Percentiles rank a stretch among this genome's conserved stretches.
Evolutionary conservation across 2,329 filamentous ascomycete species (phyloP).

Genomic region (Albophoma yamanashiensis): DNA sequence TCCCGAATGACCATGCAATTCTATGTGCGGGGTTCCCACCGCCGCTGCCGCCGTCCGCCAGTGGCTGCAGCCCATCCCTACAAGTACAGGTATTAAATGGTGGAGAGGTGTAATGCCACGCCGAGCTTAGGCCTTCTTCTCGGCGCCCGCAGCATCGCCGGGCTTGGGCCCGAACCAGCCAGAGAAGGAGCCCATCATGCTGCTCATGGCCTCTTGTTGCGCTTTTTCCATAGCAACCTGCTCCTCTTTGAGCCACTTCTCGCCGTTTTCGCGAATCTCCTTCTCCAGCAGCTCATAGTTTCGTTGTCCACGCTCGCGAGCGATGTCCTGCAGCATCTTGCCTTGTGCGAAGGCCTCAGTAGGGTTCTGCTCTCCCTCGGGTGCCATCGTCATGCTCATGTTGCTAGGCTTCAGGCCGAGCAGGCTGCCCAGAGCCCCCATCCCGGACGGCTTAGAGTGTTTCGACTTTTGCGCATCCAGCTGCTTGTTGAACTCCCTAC

Average conservation of each 20-base stretch:
- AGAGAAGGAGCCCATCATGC: constrained; percentile 70
- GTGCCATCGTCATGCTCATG: constrained; percentile 48
- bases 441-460: constrained; percentile 40
- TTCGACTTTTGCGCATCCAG: constrained; percentile 58
- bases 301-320: constrained; percentile 80
- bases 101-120: background rate
- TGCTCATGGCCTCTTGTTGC: constrained; percentile 83
- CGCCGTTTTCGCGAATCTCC: constrained; percentile 86
- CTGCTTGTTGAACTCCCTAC: constrained; percentile 75
- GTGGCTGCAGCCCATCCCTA: background rate
- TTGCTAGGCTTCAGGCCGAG: constrained; percentile 67
- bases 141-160: constrained; percentile 1
- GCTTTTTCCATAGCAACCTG: constrained; percentile 77
- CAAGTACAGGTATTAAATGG: background rate
- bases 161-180: constrained; percentile 15
- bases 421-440: constrained; percentile 58
- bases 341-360: constrained; percentile 76
- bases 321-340: constrained; percentile 95
- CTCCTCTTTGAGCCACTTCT: constrained; percentile 94
- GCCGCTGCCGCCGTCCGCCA: background rate
- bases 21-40: background rate
- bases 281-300: constrained; percentile 84
- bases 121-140: constrained; percentile 7
- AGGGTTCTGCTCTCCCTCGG: constrained; percentile 58
- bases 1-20: background rate